Base-by-base conservation (phyloP, 2,329 filamentous ascomycete species). In the Neopestalotiopsis sp. region DNA sequence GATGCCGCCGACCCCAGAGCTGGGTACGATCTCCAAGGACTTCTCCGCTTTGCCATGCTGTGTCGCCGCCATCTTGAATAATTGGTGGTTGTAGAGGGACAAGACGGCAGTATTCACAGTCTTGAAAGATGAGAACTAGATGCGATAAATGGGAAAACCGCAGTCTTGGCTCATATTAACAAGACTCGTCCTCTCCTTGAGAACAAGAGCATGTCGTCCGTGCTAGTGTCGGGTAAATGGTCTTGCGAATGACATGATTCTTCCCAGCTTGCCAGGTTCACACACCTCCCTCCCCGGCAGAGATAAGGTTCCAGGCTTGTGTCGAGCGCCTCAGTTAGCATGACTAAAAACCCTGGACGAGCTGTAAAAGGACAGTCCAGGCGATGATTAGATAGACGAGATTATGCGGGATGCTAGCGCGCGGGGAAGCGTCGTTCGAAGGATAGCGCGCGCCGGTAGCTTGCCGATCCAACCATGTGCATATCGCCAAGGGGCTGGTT, bases 391-490 rank as follows among this genome's bases (percentile, higher is more conserved):
- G 57, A 30, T 14, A 30, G 57, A 59, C 45, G 45, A 24, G 45
- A 52, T 52, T 59, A 34, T 59, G 57, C 57, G 57, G 57, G 57
- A 30, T 59, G 57, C 30, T 59, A 59, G 57, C 57, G 57, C 30
- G 57, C 57, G 57, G 57, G 57, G 57, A 34, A 59, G 24, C 57
- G 24, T 52, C 45, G 17, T 20, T n/a, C 45, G 9, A 20, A 52
- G 45, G 7, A 52, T 52, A 52, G 45, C 45, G 45, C n/a, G 42
- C 45, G 6, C 45, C 45, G 45, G 45, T 52, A 52, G 45, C 45
- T 52, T 52, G 45, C 45, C 45, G 45, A 52, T 52, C 45, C 45
- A 52, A 52, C 45, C 45, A 52, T 52, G 45, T n/a, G 17, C 45
- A 52, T 52, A 24, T 52, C 45, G 45, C 17, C 45, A 17, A 52